Conservation (phyloP, 768 basidiomycete species). For the Leccinum ochraceum region DNA sequence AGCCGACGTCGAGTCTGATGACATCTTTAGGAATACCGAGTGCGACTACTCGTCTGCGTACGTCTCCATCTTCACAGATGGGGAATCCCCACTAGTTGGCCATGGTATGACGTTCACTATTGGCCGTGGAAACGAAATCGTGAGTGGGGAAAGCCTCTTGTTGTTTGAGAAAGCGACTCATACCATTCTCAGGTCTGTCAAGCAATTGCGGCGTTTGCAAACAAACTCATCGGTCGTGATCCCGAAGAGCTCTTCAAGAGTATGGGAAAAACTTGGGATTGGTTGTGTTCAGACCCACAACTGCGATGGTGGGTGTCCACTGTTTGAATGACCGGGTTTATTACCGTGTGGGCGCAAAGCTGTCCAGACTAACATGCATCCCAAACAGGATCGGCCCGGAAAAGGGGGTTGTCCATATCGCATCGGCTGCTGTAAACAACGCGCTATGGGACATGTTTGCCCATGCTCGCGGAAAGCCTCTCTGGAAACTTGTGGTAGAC, state of each 20-base stretch:
- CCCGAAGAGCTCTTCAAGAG: conserved; percentile 80
- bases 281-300: conserved; percentile 85
- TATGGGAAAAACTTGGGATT: conserved; percentile 93
- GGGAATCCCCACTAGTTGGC: conserved; percentile 71
- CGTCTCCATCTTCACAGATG: conserved; percentile 67
- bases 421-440: conserved; percentile 86
- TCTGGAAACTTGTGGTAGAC: conserved; percentile 94
- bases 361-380: conserved; percentile 1
- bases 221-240: conserved; percentile 80
- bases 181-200: conserved; percentile 61
- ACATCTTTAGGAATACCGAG: conserved; percentile 76
- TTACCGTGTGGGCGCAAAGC: not conserved
- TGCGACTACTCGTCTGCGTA: conserved; percentile 98
- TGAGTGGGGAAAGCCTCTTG: conserved; percentile 29
- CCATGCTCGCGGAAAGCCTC: conserved; percentile 73
- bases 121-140: conserved; percentile 94
- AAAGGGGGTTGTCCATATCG: conserved; percentile 93
- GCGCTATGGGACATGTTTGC: conserved; percentile 96
- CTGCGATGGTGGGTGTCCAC: conserved; percentile 66
- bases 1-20: not conserved
- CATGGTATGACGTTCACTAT: conserved; percentile 96
- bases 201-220: conserved; percentile 78
- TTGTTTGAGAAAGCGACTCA: conserved; percentile 2
- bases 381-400: conserved; percentile 81
- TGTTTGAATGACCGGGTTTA: not conserved